Evolutionary conservation across 1,139 yeast genomes (phyloP), one percentile per base, ranked within the genome.

Genomic region (Geotrichum restrictum): DNA sequence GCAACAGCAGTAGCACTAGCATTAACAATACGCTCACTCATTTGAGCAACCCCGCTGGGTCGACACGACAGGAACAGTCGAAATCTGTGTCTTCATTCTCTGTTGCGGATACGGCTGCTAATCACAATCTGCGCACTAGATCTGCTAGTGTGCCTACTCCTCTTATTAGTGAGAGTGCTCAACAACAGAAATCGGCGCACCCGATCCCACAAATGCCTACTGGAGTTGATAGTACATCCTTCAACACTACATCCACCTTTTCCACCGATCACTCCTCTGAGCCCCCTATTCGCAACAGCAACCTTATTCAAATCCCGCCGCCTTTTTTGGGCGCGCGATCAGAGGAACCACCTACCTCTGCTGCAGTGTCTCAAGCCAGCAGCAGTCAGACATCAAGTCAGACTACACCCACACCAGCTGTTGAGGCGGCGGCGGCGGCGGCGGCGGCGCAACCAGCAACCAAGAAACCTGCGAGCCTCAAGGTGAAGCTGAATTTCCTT

Each of bases 401-500:
- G n/a, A n/a, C n/a, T n/a, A n/a, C n/a, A n/a, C n/a, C n/a, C n/a
- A n/a, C n/a, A n/a, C n/a, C n/a, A n/a, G n/a, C n/a, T n/a, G n/a
- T n/a, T n/a, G n/a, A n/a, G n/a, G n/a, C n/a, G n/a, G n/a, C n/a
- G n/a, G n/a, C n/a, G n/a, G n/a, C n/a, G n/a, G n/a, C n/a, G n/a
- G n/a, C 19, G 7, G 39, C 39, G 4, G 39, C 16, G 19, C 37
- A 13, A n/a, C 1, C 44, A n/a, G 44, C 44, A 24, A 10, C 39
- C 21, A 36, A 36, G 8, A 39, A 39, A 16, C 31, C 42, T 13
- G 34, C 48, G 31, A 38, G 38, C 16, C 56, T 83, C 55, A 80
- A 77, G 63, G 70, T 85, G 39, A 67, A 70, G 54, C 70, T 81
- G 24, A 80, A 80, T 64, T 74, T 75, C 56, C 70, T 74, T 45